Base-by-base conservation (phyloP, 768 basidiomycete genomes). In the Podaxis rugospora region DNA sequence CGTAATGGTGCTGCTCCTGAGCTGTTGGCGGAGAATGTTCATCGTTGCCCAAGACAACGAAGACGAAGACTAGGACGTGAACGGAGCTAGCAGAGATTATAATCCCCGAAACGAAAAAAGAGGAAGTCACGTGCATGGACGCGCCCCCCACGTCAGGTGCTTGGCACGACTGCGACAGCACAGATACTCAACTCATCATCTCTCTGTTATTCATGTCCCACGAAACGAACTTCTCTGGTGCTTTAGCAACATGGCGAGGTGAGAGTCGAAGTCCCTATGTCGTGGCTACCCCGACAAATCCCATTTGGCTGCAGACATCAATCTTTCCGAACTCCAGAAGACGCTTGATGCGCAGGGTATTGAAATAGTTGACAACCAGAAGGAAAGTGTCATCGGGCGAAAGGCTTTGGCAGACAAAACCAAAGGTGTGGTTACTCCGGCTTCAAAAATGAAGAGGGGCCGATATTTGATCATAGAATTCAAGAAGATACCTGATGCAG, bases 301-400 rank as follows among this genome's bases (percentile, higher is more conserved):
- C 53, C 4, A 42, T 23, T 14, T 14, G 11, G 16, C 35, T 40
- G 18, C 40, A 97, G 94, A 87, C 64, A 90, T 99, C 68, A 89
- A 92, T 72, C 83, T 99, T 54, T 76, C 86, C 18, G 93, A 97
- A 64, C 80, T 98, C 27, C 96, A 98, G 75, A 95, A 93, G 77
- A 89, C 87, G 3, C 84, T 99, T 52, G 95, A 98, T 74, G 79
- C 83, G 5, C 96, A 98, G 63, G 95, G 95, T 3, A 82, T 98
- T 36, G 95, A 98, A 74, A 81, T 99, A 13, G 95, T 99, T 21
- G 95, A 98, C 80, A 95, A 95, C 75, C 95, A 98, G 80, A 99
- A 98, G 78, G 96, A 98, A 78, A 93, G 91, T 65, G 82, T 98
- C 49, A 81, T 99, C 2, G 95, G 95, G 9, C 83, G 97, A 46